Base-by-base conservation (phyloP, 2,329 filamentous ascomycete species). In the Fusarium odoratissimum region DNA sequence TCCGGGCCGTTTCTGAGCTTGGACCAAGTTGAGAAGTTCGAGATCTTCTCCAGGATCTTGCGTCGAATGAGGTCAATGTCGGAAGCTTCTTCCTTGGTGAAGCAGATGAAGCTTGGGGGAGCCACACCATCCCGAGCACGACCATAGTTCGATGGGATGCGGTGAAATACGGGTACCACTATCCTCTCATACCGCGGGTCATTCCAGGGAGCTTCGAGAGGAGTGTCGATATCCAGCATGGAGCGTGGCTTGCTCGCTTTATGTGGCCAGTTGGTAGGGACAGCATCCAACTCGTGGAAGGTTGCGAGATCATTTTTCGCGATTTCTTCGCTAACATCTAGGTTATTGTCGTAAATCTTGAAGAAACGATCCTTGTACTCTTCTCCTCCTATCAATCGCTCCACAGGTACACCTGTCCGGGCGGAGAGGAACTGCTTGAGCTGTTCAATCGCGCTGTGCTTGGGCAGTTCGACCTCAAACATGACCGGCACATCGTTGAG, bases 281-380 rank as follows among this genome's bases (percentile, higher is more conserved):
- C 85, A 8, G 88, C 84, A 67, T 97, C 94, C 12, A 98, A 82
- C 81, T 99, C 95, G 77, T 92, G 86, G 37, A 90, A 92, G 33
- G 94, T 88, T 16, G 89, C 89, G 51, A 93, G 85, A 61, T 92
- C 89, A 64, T 93, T 92, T 28, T 78, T 71, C 30, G 85, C 81
- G 60, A 98, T 95, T 52, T 91, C 90, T 62, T 97, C 95, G 0
- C 91, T 90, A 14, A 95, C 90, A 35, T 87, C 86, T 12, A 81
- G 79, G 8, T 83, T 84, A 76, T 98, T 93, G 30, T 94, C 89
- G 73, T 96, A 95, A 55, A 94, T 88, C 79, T 95, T 95, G 85
- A 95, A 98, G 81, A 98, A 95, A 75, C 92, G 94, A 74, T 90
- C 86, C 75, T 90, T 92, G 80, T 94, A 97, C 56, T 97, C 90